These are phyloP conservation scores for Pestalotiopsis sp. DNA, from an alignment of 2,329 filamentous ascomycete genomes.

Conservation along the genomic window DNA sequence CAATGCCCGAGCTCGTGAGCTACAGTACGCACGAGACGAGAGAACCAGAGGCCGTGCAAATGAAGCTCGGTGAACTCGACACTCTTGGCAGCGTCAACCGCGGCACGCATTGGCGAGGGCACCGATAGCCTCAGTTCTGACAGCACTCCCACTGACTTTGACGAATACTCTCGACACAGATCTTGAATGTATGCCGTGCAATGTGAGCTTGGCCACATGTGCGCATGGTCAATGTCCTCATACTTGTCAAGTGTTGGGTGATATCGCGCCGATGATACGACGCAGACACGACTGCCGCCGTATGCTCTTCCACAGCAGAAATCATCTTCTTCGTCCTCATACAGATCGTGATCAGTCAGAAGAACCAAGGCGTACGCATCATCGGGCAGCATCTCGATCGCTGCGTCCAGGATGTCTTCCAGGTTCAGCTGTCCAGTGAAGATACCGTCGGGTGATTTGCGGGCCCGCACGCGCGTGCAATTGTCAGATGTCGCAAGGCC, in stretches of 20 bases:
- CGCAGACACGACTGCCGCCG: slow-evolving; percentile 61
- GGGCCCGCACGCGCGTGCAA: slow-evolving; percentile 51
- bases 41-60: slow-evolving; percentile 55
- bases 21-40: slow-evolving; percentile 56
- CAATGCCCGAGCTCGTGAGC: slow-evolving; percentile 70
- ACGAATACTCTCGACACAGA: slow-evolving; percentile 29
- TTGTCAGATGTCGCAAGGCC: slow-evolving; percentile 42
- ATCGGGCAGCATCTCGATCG: slow-evolving; percentile 51
- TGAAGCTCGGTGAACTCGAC: slow-evolving; percentile 24
- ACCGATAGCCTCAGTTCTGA: background rate
- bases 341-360: slow-evolving; percentile 63
- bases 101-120: slow-evolving; percentile 32
- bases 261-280: slow-evolving; percentile 65
- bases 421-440: slow-evolving; percentile 59
- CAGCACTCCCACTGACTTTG: too few species aligned
- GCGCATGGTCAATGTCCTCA: slow-evolving; percentile 41
- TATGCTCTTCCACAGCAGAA: slow-evolving; percentile 70
- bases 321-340: slow-evolving; percentile 65
- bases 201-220: slow-evolving; percentile 68
- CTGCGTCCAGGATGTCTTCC: slow-evolving; percentile 60
- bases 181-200: slow-evolving; percentile 52
- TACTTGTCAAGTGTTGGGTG: slow-evolving; percentile 49
- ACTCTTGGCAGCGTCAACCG: slow-evolving; percentile 30
- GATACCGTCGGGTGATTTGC: slow-evolving; percentile 46
- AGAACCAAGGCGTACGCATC: slow-evolving; percentile 63